phyloP scores from a whole-genome alignment of 192 early-diverging fungal species.

The Phlyctochytrium bullatum region DNA sequence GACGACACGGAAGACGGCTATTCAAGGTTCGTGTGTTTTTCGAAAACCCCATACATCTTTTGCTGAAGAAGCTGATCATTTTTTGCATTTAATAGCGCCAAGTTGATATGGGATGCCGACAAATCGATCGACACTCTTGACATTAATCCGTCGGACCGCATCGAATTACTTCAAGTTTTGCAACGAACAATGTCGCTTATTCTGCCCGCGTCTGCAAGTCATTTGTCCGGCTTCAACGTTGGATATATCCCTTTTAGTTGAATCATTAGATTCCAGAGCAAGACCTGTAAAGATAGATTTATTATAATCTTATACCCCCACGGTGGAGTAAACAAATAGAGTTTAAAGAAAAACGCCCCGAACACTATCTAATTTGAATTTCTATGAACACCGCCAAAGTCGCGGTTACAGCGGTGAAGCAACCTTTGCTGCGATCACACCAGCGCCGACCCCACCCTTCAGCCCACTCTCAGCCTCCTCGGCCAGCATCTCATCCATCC shows the following conservation, averaged over 20 bases:
- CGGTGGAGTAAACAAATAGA: no score
- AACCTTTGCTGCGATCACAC: no score
- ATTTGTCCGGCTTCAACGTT: neutral
- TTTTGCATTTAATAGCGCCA: neutral
- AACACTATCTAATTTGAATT: no score
- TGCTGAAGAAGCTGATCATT: neutral
- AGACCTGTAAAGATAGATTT: no score
- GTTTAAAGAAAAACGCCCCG: no score
- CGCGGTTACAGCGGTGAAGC: no score
- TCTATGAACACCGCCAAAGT: no score
- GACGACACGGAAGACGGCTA: neutral
- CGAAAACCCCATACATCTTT: neutral
- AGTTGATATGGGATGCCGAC: constrained; percentile 19
- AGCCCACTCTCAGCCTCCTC: constrained; percentile 25
- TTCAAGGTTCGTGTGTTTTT: neutral
- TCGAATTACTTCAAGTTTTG: neutral
- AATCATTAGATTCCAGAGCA: no score
- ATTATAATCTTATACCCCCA: no score
- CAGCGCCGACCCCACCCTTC: no score
- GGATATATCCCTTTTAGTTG: constrained; percentile 1
- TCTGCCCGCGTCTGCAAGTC: neutral
- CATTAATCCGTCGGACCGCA: neutral
- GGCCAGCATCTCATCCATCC: constrained; percentile 21
- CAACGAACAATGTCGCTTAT: neutral
- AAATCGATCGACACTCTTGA: constrained; percentile 12